A percentile compares a stretch with the other conserved stretches of the same genome.
Conservation (phyloP, 306 rosid species). For the Cotoneaster glaucophyllus region DNA sequence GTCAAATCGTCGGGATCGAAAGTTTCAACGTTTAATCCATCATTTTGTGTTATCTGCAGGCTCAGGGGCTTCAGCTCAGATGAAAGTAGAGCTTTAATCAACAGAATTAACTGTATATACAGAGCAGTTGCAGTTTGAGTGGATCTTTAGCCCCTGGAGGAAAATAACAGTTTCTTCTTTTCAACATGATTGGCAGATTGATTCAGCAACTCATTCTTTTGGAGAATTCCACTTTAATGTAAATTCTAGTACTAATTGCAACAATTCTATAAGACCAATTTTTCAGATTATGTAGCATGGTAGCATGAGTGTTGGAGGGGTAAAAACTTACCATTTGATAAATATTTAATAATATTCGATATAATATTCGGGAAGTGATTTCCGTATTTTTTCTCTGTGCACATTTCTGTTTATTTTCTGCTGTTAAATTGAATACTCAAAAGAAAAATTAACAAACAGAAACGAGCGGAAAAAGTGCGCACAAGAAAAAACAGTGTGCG, state of each 20-base stretch:
- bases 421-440: too few relatives aligned
- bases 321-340: conserved; percentile 18
- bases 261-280: conserved; percentile 9
- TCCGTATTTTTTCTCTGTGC: background rate
- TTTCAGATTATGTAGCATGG: conserved; percentile 9
- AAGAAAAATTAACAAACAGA: too few relatives aligned
- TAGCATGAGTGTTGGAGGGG: conserved; percentile 1
- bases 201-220: conserved; percentile 41
- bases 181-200: conserved; percentile 14
- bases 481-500: too few relatives aligned
- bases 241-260: conserved; percentile 37
- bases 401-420: too few relatives aligned
- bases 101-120: conserved; percentile 31
- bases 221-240: conserved; percentile 24
- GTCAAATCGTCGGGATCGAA: too few relatives aligned
- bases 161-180: conserved; percentile 12
- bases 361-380: too few relatives aligned
- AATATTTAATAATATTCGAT: conserved; percentile 15
- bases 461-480: too few relatives aligned
- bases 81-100: conserved; percentile 43
- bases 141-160: conserved; percentile 27
- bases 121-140: conserved; percentile 27
- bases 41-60: conserved; percentile 15
- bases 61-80: conserved; percentile 32
- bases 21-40: background rate